Evolutionary conservation across 495 filamentous ascomycete genomes (phyloP), one percentile per base, ranked within the genome.

Genomic region (Hamigera avellanea): DNA sequence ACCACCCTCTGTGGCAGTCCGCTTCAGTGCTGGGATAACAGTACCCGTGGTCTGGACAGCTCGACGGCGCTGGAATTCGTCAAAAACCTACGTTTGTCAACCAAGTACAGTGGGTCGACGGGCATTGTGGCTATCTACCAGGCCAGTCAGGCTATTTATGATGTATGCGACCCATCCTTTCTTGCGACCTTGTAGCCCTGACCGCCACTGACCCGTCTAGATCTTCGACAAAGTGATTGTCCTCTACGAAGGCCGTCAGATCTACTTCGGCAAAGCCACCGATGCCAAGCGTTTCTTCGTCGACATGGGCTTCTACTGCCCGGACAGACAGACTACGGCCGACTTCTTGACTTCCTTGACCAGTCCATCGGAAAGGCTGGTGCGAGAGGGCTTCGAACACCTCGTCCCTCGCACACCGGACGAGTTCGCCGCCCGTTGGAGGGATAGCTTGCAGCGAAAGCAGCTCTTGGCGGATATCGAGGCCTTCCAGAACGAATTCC

Each of bases 61-160:
- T 78, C 81, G 40, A 89, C 80, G 17, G 84, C 85, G 26, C 57
- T 89, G n/a, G 80, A 88, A 48, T 93, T 88, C 35, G 73, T 76
- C 41, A 78, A 72, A 53, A 80, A 75, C 3, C 50, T 93, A 14
- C 68, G 76, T 21, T 53, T 81, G 7, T 72, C 76, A 26, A 80
- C 78, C 3, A 73, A 84, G 29, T 59, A 84, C 35, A 69, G 72
- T 31, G 67, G 73, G 6, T 73, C 69, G 33, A 81, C 81, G 8
- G 74, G 76, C 21, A 64, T 75, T 32, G 82, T 91, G n/a, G 81
- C 85, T 6, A 81, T 91, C 44, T 91, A 93, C 53, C 86, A 93
- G 48, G 81, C 83, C 0, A 76, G 79, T 19, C 81, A 93, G 49
- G 67, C 63, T 26, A 79, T 81, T 16, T 89, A 87, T 42, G 78